Percentiles rank a stretch among this genome's conserved stretches.
Conservation (phyloP, 2,329 filamentous ascomycete species). For the Chalaropsis thielavioides region DNA sequence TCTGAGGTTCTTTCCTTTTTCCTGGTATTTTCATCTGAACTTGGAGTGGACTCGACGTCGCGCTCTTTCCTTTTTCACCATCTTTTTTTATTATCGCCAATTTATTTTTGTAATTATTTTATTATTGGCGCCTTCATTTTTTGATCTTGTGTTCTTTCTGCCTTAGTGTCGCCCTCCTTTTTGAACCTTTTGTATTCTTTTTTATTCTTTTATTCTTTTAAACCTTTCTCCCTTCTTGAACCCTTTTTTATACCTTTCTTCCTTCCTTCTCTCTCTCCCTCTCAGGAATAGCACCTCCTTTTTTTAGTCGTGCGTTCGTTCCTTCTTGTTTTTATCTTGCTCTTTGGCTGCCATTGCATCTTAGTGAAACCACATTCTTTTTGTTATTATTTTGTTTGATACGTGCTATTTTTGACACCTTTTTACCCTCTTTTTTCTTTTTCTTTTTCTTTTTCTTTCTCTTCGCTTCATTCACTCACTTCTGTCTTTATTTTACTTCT, state of each 20-base stretch:
- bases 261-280: not conserved
- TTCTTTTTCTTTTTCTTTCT: too few relatives aligned
- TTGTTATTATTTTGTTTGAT: slow-evolving; percentile 8
- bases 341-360: too few relatives aligned
- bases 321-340: slow-evolving; percentile 14
- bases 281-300: not conserved
- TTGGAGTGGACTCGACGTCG: not conserved
- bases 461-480: slow-evolving; percentile 5
- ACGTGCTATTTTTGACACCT: not conserved
- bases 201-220: too few relatives aligned
- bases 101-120: not conserved
- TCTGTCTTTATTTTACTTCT: not conserved
- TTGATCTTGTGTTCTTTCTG: too few relatives aligned
- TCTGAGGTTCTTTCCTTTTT: not conserved
- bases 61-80: not conserved
- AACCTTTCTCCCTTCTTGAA: too few relatives aligned
- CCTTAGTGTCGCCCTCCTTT: not conserved
- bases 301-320: slow-evolving; percentile 1
- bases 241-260: too few relatives aligned
- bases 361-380: slow-evolving; percentile 7
- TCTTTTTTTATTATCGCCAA: not conserved
- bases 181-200: not conserved
- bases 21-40: not conserved
- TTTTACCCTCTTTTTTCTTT: slow-evolving; percentile 2
- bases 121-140: not conserved